Evolutionary conservation across 192 early-diverging fungal species (phyloP).

Genomic region (Podila verticillata): DNA sequence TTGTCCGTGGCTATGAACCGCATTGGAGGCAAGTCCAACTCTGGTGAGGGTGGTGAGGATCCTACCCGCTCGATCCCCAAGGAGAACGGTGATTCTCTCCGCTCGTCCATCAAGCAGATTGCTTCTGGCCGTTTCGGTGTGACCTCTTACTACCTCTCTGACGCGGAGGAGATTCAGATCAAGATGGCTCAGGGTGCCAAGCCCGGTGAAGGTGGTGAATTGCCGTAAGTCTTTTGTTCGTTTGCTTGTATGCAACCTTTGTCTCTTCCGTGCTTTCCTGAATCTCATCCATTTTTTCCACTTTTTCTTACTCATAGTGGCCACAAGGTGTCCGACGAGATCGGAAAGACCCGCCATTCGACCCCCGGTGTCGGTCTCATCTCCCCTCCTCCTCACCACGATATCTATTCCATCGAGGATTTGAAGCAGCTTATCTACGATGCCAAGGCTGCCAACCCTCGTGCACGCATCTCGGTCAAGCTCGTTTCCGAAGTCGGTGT

Average conservation of each 20-base stretch:
- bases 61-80: conserved; percentile 78
- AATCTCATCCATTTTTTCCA: background rate
- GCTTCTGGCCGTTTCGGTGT: conserved; percentile 99
- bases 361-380: conserved; percentile 97
- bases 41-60: conserved; percentile 98
- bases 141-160: conserved; percentile 92
- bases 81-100: conserved; percentile 80
- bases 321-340: conserved; percentile 77
- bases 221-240: conserved; percentile 55
- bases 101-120: conserved; percentile 98
- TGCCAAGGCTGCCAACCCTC: conserved; percentile 92
- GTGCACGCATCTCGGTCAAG: conserved; percentile 95
- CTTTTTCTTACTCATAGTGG: conserved; percentile 55
- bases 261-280: conserved; percentile 19
- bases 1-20: conserved; percentile 96
- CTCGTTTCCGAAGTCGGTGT: conserved; percentile 98
- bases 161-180: conserved; percentile 98
- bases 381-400: conserved; percentile 98
- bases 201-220: conserved; percentile 96
- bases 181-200: conserved; percentile 99
- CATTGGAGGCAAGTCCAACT: conserved; percentile 97
- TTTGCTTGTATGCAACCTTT: conserved; percentile 12
- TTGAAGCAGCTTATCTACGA: conserved; percentile 99
- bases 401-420: conserved; percentile 99
- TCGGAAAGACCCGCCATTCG: conserved; percentile 90